Evolutionary conservation across 2,329 filamentous ascomycete genomes (phyloP).

Genomic region (Talaromyces verruculosus): DNA sequence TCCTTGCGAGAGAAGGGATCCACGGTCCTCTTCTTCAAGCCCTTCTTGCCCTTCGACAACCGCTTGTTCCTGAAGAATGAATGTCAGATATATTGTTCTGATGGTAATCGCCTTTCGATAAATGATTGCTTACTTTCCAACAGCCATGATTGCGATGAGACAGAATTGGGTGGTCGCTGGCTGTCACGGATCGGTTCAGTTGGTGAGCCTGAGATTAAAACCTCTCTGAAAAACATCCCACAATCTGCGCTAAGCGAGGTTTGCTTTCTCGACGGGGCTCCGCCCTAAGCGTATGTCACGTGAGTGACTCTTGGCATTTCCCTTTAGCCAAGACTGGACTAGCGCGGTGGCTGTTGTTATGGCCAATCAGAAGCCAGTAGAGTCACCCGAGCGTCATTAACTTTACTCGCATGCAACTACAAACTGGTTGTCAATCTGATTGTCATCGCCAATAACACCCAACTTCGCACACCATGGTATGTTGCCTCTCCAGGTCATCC

Average conservation of each 20-base stretch:
- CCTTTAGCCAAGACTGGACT: neutral
- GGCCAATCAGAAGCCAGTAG: neutral
- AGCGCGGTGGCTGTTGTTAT: neutral
- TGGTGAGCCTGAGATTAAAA: conserved; percentile 13
- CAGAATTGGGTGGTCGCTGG: conserved; percentile 22
- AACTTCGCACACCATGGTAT: conserved; percentile 7
- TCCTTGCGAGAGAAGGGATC: conserved; percentile 99
- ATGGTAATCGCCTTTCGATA: neutral
- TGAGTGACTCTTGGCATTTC: neutral
- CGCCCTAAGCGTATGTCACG: conserved; percentile 33
- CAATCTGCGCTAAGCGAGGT: conserved; percentile 48
- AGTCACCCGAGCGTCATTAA: neutral
- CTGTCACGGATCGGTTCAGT: conserved; percentile 30
- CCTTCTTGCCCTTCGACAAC: conserved; percentile 99
- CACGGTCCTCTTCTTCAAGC: conserved; percentile 98
- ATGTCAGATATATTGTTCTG: neutral
- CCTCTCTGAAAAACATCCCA: conserved; percentile 42
- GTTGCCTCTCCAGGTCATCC: neutral
- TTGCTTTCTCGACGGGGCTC: conserved; percentile 23
- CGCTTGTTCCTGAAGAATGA: conserved; percentile 82
- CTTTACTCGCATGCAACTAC: neutral
- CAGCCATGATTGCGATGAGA: conserved; percentile 71
- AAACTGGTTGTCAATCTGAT: neutral
- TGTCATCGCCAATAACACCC: neutral
- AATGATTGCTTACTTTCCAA: conserved; percentile 66